Percentiles rank a stretch among this genome's conserved stretches.
Evolutionary conservation across 2,329 filamentous ascomycete genomes (phyloP).

Genomic region (Aspergillus carbonarius): DNA sequence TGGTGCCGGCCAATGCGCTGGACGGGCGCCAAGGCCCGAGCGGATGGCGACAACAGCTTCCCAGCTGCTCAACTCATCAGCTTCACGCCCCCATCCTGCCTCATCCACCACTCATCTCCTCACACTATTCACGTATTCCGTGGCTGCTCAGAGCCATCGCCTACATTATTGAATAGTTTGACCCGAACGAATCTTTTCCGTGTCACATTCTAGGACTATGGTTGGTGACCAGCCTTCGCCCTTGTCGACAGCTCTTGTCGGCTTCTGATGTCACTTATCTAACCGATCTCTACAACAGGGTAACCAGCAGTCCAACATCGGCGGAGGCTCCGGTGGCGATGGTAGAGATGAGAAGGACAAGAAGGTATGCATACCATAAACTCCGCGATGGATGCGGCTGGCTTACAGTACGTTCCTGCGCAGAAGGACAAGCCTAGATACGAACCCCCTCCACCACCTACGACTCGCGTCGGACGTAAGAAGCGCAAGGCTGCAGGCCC

Average conservation of each 20-base stretch:
- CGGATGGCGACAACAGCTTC: conserved; percentile 22
- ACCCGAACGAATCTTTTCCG: not conserved
- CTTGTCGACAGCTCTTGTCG: conserved; percentile 11
- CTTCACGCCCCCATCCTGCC: conserved; percentile 16
- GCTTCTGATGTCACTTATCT: conserved; percentile 16
- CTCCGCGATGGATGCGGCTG: not conserved
- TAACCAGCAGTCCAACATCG: conserved; percentile 75
- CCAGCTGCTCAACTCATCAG: conserved; percentile 17
- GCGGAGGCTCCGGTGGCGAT: conserved; percentile 68
- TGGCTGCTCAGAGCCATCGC: conserved; percentile 11
- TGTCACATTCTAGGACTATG: conserved; percentile 30
- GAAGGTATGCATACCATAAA: conserved; percentile 61
- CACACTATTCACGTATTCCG: conserved; percentile 9
- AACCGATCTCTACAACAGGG: conserved; percentile 36
- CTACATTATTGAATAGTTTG: not conserved
- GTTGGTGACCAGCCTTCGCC: conserved; percentile 24
- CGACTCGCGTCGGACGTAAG: conserved; percentile 94
- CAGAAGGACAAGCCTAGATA: conserved; percentile 99
- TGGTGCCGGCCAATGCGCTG: conserved; percentile 5
- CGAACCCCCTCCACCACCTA: conserved; percentile 94
- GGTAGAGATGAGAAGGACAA: conserved; percentile 87
- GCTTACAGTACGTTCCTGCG: conserved; percentile 14
- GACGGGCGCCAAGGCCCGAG: conserved; percentile 17
- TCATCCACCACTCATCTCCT: conserved; percentile 12
- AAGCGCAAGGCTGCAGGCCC: conserved; percentile 95